Evolutionary conservation across 805 yeast species (phyloP), one percentile per base, ranked within the genome.

Genomic region (Candida michaelii): DNA sequence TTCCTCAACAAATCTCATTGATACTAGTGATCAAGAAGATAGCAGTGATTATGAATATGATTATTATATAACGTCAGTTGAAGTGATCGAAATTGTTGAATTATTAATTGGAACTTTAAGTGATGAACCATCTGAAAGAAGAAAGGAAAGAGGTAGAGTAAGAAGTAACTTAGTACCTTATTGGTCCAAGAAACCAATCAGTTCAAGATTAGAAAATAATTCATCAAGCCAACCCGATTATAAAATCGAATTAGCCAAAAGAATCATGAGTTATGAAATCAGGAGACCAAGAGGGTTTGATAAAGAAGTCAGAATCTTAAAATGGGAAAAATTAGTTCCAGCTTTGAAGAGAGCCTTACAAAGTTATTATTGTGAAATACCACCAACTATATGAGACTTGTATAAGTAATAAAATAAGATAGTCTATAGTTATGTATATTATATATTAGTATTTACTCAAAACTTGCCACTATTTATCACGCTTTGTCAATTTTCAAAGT

Each of bases 281-380:
- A 69, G 85, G 52, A 80, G 79, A 51, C 87, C 86, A 19, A 66
- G 86, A 51, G 85, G 85, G 1, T 80, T 81, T 59, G 85, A 81
- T 54, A 82, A 81, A 59, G 85, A 80, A 51, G 84, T 82, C 27
- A 61, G 85, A 35, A 80, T 82, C 34, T 58, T 81, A 47, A 69
- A 73, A 43, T 81, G 86, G 86, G 77, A 73, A 39, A 77, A 73
- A 46, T 63, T 82, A 42, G 72, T 69, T 4, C 79, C 83, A 2
- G 85, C 86, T 19, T 65, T 82, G 45, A 71, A 66, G 55, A 71
- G 86, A 55, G 87, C 85, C 6, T 61, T 82, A 44, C 84, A 79
- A 59, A 77, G 84, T 55, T 82, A 82, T 54, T 81, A 79, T 53
- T 78, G 77, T 11, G 82, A 78, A 55, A 69, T 79, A 25, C 83